Evolutionary conservation across 345 rosid genomes (phyloP), one percentile per base, ranked within the genome.

Genomic region (Stellera chamaejasme): DNA sequence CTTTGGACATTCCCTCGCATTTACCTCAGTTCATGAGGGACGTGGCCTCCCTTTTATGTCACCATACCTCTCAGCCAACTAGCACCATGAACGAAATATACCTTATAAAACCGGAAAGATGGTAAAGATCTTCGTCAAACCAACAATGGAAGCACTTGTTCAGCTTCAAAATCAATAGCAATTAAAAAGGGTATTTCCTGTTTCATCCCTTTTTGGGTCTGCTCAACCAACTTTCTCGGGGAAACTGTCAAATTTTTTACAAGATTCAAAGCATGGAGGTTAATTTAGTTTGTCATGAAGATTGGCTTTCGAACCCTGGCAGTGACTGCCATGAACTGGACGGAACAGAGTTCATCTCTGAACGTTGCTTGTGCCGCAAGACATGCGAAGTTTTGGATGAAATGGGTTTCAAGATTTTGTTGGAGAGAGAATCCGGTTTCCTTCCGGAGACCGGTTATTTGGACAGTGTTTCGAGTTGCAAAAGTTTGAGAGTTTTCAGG

Each of bases 21-120:
- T 83, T 82, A 82, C 83, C 85, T 58, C 87, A 1, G 61, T 75
- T 86, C 90, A 86, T 83, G 87, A 59, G 85, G 75, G 67, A 65
- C 75, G 80, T 68, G 72, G 66, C 66, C 70, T 65, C 48, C 64
- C 43, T 70, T 75, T 77, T 69, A 75, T 55, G 13, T 65, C 63
- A 36, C 25, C 43, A 2, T 27, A 14, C 52, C 28, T 25, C 14
- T 60, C 44, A 36, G 27, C 26, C 14, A 43, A 44, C 54, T 8
- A 53, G 45, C 68, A 66, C 56, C 66, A 48, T 52, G 36, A 60
- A 27, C 56, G 42, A 32, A 2, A 32, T 4, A 5, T 32, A 8
- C 47, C 6, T n/a, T 46, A 7, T 16, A 11, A 43, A 13, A 11
- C 32, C 59, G 26, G 43, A 53, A 63, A 48, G 67, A 58, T 55